These are phyloP conservation scores for Rubus idaeus DNA, from an alignment of 306 rosid genomes.

Conservation along the genomic window DNA sequence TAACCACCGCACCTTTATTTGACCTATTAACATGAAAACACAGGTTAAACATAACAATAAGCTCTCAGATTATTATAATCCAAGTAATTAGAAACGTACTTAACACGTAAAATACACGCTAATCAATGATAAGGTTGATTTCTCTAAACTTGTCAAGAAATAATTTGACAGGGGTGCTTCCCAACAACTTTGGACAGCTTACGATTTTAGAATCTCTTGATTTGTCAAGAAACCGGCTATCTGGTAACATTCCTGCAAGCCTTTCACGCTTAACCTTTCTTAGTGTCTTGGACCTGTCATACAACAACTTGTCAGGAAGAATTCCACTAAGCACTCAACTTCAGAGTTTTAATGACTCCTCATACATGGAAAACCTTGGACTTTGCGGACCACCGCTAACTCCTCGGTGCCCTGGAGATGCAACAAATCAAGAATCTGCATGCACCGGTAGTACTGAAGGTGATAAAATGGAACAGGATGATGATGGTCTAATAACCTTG, in stretches of 20 bases:
- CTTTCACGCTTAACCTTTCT: conserved; percentile 5
- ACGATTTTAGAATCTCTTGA: conserved; percentile 28
- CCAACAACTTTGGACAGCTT: conserved; percentile 5
- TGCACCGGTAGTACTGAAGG: neutral
- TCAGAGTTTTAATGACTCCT: neutral
- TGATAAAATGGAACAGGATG: neutral
- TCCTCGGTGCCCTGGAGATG: conserved; percentile 19
- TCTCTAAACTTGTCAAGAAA: conserved; percentile 31
- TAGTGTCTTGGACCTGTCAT: conserved; percentile 19
- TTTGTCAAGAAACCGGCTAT: conserved; percentile 33
- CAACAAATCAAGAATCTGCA: neutral
- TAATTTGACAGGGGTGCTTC: conserved; percentile 17
- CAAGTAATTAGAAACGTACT: no score
- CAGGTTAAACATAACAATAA: no score
- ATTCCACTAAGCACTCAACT: no score
- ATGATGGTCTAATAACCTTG: neutral
- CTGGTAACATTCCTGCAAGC: conserved; percentile 25
- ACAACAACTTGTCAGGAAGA: conserved; percentile 25
- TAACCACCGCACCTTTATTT: no score
- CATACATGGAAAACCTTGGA: conserved; percentile 22
- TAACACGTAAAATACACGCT: no score
- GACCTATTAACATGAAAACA: no score
- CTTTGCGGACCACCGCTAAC: conserved; percentile 35
- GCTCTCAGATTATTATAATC: no score
- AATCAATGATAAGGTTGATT: neutral